Conservation (phyloP, 1,139 yeast species). For the Suhomyces choctaworum region DNA sequence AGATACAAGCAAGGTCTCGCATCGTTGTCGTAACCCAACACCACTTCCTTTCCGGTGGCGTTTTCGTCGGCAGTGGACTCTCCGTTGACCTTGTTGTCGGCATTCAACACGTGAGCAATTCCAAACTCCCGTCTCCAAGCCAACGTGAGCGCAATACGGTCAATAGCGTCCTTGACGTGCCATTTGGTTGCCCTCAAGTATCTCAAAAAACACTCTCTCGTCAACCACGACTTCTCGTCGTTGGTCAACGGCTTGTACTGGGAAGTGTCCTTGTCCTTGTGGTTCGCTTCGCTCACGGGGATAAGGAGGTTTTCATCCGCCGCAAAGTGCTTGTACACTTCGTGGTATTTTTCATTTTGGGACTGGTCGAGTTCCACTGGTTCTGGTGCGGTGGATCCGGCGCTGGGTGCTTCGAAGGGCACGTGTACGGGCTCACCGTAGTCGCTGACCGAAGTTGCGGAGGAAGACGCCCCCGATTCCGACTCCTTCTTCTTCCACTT, state of each 20-base stretch:
- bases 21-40: slow-evolving; percentile 49
- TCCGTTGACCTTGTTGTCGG: slow-evolving; percentile 37
- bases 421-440: slow-evolving; percentile 22
- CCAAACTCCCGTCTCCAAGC: slow-evolving; percentile 54
- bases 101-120: slow-evolving; percentile 31
- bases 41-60: slow-evolving; percentile 50
- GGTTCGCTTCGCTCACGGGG: slow-evolving; percentile 38
- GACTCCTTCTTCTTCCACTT: slow-evolving; percentile 10
- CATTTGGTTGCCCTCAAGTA: slow-evolving; percentile 52
- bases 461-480: slow-evolving; percentile 4
- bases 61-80: slow-evolving; percentile 38
- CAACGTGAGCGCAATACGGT: slow-evolving; percentile 42
- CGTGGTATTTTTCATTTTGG: slow-evolving; percentile 19
- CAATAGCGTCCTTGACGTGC: slow-evolving; percentile 41
- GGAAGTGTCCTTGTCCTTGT: slow-evolving; percentile 26
- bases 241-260: slow-evolving; percentile 23
- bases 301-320: slow-evolving; percentile 36
- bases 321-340: slow-evolving; percentile 20
- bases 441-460: slow-evolving; percentile 10
- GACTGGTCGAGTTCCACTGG: slow-evolving; percentile 43
- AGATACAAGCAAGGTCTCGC: slow-evolving; percentile 50
- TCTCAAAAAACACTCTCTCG: slow-evolving; percentile 49
- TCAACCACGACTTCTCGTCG: slow-evolving; percentile 47
- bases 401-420: slow-evolving; percentile 58
- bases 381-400: slow-evolving; percentile 51